phyloP scores from a whole-genome alignment of 306 rosid genomes.

The Cicer arietinum region DNA sequence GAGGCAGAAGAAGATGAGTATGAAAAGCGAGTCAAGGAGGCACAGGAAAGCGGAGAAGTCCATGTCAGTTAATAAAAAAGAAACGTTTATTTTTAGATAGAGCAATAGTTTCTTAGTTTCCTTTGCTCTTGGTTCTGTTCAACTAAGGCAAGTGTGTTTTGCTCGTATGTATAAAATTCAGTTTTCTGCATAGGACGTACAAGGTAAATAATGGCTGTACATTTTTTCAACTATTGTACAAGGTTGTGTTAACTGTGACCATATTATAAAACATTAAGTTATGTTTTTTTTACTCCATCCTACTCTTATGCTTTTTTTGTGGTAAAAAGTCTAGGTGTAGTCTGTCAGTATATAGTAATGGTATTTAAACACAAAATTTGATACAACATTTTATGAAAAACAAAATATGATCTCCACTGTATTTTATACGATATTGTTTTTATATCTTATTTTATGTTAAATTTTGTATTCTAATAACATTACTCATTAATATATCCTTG shows the following conservation, averaged over 20 bases:
- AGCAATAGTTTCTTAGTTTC: constrained; percentile 53
- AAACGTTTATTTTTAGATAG: constrained; percentile 38
- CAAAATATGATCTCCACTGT: too few species aligned
- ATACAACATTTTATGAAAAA: too few species aligned
- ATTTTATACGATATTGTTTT: too few species aligned
- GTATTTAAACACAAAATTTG: too few species aligned
- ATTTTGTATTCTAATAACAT: too few species aligned
- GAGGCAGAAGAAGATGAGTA: constrained; percentile 70
- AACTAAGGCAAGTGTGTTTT: constrained; percentile 45
- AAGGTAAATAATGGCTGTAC: constrained; percentile 53
- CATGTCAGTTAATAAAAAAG: constrained; percentile 44
- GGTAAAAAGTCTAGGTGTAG: background rate
- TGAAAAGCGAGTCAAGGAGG: constrained; percentile 76
- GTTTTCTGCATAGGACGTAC: constrained; percentile 48
- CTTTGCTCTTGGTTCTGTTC: constrained; percentile 43
- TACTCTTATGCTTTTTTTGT: background rate
- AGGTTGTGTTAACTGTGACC: constrained; percentile 38
- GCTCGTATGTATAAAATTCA: constrained; percentile 51
- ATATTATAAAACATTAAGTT: constrained; percentile 42
- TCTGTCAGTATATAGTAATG: background rate
- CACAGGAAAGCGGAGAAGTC: constrained; percentile 76
- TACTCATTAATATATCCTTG: background rate
- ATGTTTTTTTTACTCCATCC: constrained; percentile 18
- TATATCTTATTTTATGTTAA: too few species aligned
- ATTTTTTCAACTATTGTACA: constrained; percentile 41